These are phyloP conservation scores for Podaxis sp. DNA, from an alignment of 768 basidiomycete genomes.

Conservation along the genomic window DNA sequence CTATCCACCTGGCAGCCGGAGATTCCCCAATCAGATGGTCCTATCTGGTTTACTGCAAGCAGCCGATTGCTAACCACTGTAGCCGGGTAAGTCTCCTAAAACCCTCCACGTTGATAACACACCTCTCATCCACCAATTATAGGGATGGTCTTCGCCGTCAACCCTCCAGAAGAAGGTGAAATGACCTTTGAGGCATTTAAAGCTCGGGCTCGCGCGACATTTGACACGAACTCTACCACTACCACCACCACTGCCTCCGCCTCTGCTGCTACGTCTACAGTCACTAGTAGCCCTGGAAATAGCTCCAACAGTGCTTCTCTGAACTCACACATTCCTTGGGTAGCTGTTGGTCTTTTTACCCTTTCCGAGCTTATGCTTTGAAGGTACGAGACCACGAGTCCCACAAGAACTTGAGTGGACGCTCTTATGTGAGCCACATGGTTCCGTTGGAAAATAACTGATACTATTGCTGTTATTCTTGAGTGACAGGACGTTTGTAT, in stretches of 20 bases:
- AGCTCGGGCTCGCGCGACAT: conserved; percentile 39
- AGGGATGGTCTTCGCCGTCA: conserved; percentile 72
- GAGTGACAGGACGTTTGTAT: too few relatives aligned
- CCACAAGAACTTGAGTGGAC: neutral
- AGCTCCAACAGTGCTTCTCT: neutral
- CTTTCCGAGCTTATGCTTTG: neutral
- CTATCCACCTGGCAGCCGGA: conserved; percentile 39
- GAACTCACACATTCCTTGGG: neutral
- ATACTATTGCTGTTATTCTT: too few relatives aligned
- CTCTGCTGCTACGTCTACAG: conserved; percentile 3
- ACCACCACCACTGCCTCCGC: conserved; percentile 15
- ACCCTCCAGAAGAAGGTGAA: conserved; percentile 41
- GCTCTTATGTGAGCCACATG: too few relatives aligned
- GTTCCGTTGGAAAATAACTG: too few relatives aligned
- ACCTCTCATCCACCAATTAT: neutral
- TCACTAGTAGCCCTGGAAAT: neutral
- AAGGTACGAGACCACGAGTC: neutral
- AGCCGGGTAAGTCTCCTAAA: conserved; percentile 28
- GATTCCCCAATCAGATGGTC: conserved; percentile 39
- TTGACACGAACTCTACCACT: conserved; percentile 20
- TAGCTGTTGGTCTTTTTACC: neutral
- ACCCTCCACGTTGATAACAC: neutral
- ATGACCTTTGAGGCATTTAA: conserved; percentile 48
- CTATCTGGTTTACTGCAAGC: conserved; percentile 59
- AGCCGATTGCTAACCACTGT: conserved; percentile 47